phyloP scores from a whole-genome alignment of 371 early-diverging fungal species.

The Ordospora colligata region DNA sequence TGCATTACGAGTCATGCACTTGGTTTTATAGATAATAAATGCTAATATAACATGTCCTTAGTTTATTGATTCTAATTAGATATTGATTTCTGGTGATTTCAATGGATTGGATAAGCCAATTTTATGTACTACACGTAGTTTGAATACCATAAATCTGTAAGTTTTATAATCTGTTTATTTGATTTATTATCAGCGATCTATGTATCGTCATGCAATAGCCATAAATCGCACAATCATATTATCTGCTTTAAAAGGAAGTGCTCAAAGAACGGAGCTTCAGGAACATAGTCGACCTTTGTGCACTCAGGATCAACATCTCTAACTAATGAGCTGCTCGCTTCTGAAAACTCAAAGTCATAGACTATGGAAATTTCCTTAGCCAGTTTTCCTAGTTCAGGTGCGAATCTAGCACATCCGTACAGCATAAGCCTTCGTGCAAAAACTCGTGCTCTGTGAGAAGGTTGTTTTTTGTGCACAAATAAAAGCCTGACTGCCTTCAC shows the following conservation, averaged over 20 bases:
- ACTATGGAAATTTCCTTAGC: not conserved
- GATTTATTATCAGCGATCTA: too few species aligned
- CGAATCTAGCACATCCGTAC: constrained; percentile 18
- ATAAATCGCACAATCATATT: not conserved
- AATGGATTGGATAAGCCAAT: too few species aligned
- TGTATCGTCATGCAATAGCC: too few species aligned
- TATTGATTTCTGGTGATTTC: too few species aligned
- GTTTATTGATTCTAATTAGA: not conserved
- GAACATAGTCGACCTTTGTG: constrained; percentile 4
- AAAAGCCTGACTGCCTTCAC: constrained; percentile 7
- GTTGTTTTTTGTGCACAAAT: constrained; percentile 43
- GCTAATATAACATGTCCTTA: not conserved
- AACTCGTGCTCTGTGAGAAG: constrained; percentile 28
- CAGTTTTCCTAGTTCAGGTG: not conserved
- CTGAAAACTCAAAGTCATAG: constrained; percentile 43
- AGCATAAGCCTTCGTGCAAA: constrained; percentile 29
- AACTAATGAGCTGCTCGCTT: not conserved
- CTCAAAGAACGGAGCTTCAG: constrained; percentile 8
- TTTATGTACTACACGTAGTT: too few species aligned
- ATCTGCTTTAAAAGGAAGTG: constrained; percentile 19
- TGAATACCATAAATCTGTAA: too few species aligned
- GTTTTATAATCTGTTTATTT: too few species aligned
- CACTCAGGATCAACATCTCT: not conserved
- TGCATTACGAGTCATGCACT: not conserved
- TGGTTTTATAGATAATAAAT: not conserved